Evolutionary conservation across 140 eudicot genomes (phyloP), one percentile per base, ranked within the genome.

Genomic region (Ambrosia hybrid): DNA sequence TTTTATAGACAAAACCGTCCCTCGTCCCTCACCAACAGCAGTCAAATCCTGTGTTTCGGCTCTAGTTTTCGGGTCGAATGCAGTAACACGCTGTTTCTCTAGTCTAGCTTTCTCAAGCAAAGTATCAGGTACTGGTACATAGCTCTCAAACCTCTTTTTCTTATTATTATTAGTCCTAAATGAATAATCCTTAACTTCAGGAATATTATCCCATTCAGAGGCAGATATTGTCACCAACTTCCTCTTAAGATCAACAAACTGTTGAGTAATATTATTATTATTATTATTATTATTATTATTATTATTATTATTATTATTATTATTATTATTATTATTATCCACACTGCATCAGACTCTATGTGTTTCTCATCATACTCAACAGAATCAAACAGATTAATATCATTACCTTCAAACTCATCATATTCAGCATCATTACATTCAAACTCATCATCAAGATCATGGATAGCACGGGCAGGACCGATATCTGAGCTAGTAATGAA

Each of bases 401-500:
- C 98, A 55, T 93, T 93, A 17, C 98, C 98, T 65, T 93, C 97
- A 68, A 93, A 90, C 76, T 93, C 98, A 72, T 93, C 98, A 62
- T 90, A 90, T 65, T 87, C 83, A 13, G 85, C 75, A 0, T 86
- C 81, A 0, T 90, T 88, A 3, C 91, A 83, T 8, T 96, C 67
- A 67, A 86, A 96, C 0, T 91, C 5, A 38, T 38, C 0, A 38
- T 38, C 95, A 4, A 89, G 80, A 56, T 89, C 95, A 6, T 92
- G 96, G 30, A 95, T 92, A 5, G 98, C 91, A 61, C 96, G 92
- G 61, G 98, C 98, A 0, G 98, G 98, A 10, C 98, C 98, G 37
- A 92, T 89, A 87, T 92, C 98, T 0, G 98, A 92, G 13, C 98
- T 87, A 16, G 98, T 92, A 3, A 96, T 92, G 84, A 92, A 92